Evolutionary conservation across 2,329 filamentous ascomycete species (phyloP).

Genomic region (Colletotrichum sp.): DNA sequence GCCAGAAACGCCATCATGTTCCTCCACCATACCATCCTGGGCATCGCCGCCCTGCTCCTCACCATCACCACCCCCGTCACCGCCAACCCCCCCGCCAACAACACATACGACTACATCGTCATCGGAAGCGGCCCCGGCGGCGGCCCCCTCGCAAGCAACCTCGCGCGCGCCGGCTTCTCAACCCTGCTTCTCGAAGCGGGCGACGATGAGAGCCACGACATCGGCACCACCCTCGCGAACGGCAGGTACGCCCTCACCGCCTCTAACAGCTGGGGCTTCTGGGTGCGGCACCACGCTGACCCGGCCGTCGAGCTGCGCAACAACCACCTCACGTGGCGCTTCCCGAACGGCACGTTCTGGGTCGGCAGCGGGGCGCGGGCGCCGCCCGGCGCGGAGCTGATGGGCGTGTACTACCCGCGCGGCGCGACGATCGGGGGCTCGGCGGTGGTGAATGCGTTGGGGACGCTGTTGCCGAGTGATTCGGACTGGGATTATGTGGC

Average conservation of each 20-base stretch:
- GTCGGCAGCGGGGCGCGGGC: slow-evolving; percentile 22
- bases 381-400: slow-evolving; percentile 40
- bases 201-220: slow-evolving; percentile 30
- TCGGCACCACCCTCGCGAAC: neutral
- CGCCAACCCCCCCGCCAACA: neutral
- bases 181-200: slow-evolving; percentile 64
- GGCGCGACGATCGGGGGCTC: slow-evolving; percentile 52
- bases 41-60: neutral
- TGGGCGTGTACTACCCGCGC: slow-evolving; percentile 52
- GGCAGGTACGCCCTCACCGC: slow-evolving; percentile 23
- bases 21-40: neutral
- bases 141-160: slow-evolving; percentile 55
- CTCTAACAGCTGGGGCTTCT: slow-evolving; percentile 4
- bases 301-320: neutral
- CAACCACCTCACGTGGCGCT: slow-evolving; percentile 42
- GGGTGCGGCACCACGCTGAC: neutral
- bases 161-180: slow-evolving; percentile 59
- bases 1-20: neutral
- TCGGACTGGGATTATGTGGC: slow-evolving; percentile 64
- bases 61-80: neutral
- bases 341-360: slow-evolving; percentile 37
- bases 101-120: slow-evolving; percentile 60
- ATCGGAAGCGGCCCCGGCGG: slow-evolving; percentile 63
- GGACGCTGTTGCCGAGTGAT: slow-evolving; percentile 61
- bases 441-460: slow-evolving; percentile 65